phyloP scores from a whole-genome alignment of 169 alveolate genomes.

The Perkinsus marinus region DNA sequence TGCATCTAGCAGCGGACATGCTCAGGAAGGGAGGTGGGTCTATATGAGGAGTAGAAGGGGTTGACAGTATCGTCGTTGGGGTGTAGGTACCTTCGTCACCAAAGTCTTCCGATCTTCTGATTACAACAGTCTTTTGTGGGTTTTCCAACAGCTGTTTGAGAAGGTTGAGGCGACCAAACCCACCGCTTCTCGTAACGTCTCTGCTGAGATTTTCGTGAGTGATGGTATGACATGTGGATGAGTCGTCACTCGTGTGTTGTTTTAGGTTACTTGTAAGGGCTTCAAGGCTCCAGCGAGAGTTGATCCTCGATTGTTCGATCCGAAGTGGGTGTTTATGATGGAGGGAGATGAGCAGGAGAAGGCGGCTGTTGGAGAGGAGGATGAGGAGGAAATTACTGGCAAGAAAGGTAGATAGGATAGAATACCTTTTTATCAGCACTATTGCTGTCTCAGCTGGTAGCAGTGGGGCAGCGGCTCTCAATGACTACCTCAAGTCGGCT shows the following conservation, averaged over 20 bases:
- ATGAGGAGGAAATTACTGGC: not conserved
- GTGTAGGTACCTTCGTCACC: slow-evolving; percentile 64
- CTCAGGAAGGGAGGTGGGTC: slow-evolving; percentile 45
- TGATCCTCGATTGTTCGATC: slow-evolving; percentile 89
- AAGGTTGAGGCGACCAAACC: slow-evolving; percentile 96
- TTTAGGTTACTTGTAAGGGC: slow-evolving; percentile 65
- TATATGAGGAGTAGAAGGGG: slow-evolving; percentile 39
- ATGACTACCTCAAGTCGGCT: not conserved
- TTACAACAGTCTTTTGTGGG: slow-evolving; percentile 90
- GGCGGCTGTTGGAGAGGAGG: slow-evolving; percentile 45
- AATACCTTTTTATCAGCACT: slow-evolving; percentile 10
- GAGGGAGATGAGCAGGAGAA: slow-evolving; percentile 45
- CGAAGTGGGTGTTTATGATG: slow-evolving; percentile 76
- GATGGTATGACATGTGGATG: not conserved
- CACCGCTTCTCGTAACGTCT: slow-evolving; percentile 84
- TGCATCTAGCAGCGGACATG: slow-evolving; percentile 74
- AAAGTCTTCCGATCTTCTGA: slow-evolving; percentile 87
- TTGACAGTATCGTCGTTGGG: slow-evolving; percentile 30
- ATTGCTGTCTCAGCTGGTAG: not conserved
- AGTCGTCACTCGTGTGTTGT: not conserved
- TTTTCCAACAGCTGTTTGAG: slow-evolving; percentile 81
- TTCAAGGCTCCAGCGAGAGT: slow-evolving; percentile 78
- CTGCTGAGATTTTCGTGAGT: slow-evolving; percentile 91
- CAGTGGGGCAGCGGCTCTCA: not conserved
- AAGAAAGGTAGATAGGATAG: not conserved